Percentiles rank a stretch among this genome's conserved stretches.
These are phyloP conservation scores for Talaromyces liani DNA, from an alignment of 495 filamentous ascomycete genomes.

Conservation along the genomic window DNA sequence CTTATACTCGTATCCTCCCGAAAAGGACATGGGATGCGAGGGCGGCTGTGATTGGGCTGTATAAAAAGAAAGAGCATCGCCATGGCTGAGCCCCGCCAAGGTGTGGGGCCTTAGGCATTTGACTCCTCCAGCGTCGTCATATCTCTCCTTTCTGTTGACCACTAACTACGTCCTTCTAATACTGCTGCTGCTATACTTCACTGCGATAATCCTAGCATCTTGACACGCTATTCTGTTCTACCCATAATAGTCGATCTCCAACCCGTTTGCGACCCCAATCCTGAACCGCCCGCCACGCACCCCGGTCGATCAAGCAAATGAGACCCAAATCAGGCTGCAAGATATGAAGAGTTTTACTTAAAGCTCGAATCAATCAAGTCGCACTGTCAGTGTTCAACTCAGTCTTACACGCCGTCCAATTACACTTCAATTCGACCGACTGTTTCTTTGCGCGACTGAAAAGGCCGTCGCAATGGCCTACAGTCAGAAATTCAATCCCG, in stretches of 20 bases:
- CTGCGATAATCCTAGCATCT: background rate
- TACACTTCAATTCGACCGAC: background rate
- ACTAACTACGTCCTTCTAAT: background rate
- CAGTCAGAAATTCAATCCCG: constrained; percentile 88
- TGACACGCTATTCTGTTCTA: background rate
- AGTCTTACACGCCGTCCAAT: background rate
- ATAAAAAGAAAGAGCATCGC: background rate
- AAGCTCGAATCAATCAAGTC: background rate
- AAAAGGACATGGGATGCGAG: constrained; percentile 1
- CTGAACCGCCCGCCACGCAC: background rate
- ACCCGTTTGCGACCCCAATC: background rate
- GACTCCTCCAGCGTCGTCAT: background rate
- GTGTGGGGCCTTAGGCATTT: background rate
- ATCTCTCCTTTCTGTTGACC: background rate
- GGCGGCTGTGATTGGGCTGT: background rate
- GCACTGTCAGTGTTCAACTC: background rate
- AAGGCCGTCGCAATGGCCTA: constrained; percentile 66
- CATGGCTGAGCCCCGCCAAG: background rate
- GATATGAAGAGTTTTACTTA: background rate
- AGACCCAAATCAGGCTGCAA: constrained; percentile 3
- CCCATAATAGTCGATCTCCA: background rate
- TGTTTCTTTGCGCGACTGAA: background rate
- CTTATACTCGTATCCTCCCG: background rate
- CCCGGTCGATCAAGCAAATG: background rate
- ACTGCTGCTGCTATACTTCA: background rate